phyloP scores from a whole-genome alignment of 768 basidiomycete species.

The Boletus rubescentipes region DNA sequence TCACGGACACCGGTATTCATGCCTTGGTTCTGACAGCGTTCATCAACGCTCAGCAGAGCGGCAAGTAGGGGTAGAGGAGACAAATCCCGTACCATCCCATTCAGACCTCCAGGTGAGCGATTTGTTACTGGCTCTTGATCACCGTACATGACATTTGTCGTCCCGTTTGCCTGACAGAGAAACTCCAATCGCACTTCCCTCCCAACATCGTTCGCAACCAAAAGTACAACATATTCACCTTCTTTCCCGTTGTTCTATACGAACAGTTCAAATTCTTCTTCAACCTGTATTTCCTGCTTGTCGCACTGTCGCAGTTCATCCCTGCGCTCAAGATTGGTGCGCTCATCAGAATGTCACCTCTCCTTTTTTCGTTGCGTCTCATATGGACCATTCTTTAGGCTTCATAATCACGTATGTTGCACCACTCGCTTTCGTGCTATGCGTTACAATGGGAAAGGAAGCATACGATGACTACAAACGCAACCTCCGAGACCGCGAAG shows the following conservation, averaged over 20 bases:
- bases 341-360: conserved; percentile 20
- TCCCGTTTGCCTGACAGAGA: conserved; percentile 45
- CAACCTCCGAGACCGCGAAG: conserved; percentile 86
- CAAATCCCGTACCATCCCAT: conserved; percentile 75
- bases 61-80: conserved; percentile 45
- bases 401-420: conserved; percentile 96
- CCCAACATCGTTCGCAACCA: conserved; percentile 95
- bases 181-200: conserved; percentile 68
- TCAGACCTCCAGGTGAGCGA: conserved; percentile 63
- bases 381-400: conserved; percentile 44
- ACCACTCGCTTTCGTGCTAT: conserved; percentile 92
- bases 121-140: neutral
- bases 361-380: neutral
- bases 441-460: conserved; percentile 97
- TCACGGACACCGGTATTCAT: conserved; percentile 1
- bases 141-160: neutral
- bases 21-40: conserved; percentile 11
- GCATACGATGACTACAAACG: conserved; percentile 98
- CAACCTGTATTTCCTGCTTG: conserved; percentile 97
- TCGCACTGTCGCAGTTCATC: conserved; percentile 93
- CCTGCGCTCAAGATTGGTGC: conserved; percentile 94
- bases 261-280: conserved; percentile 99
- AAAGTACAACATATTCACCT: conserved; percentile 97
- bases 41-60: conserved; percentile 18
- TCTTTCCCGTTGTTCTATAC: conserved; percentile 95